Evolutionary conservation across 257 asterid genomes (phyloP).

Genomic region (Solanum okadae): DNA sequence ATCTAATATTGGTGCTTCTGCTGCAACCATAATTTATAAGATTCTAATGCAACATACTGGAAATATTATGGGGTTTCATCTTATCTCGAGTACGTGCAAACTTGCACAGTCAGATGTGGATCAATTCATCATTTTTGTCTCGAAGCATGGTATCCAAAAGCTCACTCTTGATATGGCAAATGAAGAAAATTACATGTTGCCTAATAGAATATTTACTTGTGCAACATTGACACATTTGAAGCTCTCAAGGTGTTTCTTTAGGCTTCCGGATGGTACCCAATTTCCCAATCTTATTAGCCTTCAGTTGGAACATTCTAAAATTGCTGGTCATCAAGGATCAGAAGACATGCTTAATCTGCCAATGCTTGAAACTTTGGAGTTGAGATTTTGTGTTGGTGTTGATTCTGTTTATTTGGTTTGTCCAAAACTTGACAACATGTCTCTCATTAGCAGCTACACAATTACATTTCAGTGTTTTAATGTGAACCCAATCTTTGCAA

Average conservation of each 20-base stretch:
- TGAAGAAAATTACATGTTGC: background rate
- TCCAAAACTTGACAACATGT: background rate
- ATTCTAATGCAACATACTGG: background rate
- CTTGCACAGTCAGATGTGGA: background rate
- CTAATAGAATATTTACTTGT: background rate
- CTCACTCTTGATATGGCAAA: background rate
- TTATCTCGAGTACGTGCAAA: background rate
- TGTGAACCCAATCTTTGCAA: background rate
- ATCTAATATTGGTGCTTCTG: background rate
- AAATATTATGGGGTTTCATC: background rate
- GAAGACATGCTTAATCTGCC: background rate
- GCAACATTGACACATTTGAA: background rate
- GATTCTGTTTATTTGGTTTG: background rate
- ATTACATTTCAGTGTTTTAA: background rate
- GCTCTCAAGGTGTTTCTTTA: background rate
- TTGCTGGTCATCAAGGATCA: background rate
- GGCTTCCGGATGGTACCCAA: background rate
- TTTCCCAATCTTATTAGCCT: background rate
- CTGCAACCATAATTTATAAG: background rate
- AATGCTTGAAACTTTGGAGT: background rate
- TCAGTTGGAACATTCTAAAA: background rate
- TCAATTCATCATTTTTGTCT: background rate
- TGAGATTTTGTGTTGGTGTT: background rate
- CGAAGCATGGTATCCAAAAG: background rate
- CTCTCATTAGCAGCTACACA: background rate